phyloP scores from a whole-genome alignment of 108 stramenopile genomes.

The Fragilaria radians region DNA sequence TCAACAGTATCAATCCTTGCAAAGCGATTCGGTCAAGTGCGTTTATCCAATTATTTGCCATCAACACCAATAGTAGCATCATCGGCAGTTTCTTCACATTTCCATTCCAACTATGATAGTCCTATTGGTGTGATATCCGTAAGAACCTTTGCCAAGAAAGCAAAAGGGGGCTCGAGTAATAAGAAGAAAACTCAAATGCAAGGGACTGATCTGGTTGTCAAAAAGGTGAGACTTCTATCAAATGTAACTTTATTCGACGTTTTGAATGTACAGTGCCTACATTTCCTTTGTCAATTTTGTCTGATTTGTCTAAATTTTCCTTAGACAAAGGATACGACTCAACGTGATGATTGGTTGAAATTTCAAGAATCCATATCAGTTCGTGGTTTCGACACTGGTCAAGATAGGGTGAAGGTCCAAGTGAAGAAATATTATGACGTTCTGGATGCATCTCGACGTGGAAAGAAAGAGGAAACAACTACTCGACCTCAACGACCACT shows the following conservation, averaged over 20 bases:
- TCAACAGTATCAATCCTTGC: neutral
- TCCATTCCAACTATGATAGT: neutral
- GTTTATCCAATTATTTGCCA: neutral
- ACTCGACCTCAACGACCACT: slow-evolving; percentile 1
- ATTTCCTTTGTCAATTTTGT: too few species aligned
- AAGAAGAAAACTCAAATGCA: neutral
- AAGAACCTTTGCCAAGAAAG: neutral
- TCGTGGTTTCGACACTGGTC: slow-evolving; percentile 78
- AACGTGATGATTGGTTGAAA: slow-evolving; percentile 78
- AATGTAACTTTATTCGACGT: neutral
- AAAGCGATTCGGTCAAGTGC: neutral
- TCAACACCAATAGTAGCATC: neutral
- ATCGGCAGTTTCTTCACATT: too few species aligned
- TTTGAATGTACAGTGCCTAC: neutral
- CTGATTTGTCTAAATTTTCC: too few species aligned
- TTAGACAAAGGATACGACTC: slow-evolving; percentile 7
- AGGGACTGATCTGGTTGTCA: neutral
- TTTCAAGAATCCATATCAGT: slow-evolving; percentile 80
- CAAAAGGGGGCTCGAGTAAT: neutral
- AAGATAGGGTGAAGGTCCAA: slow-evolving; percentile 31
- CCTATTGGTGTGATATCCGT: neutral
- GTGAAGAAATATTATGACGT: slow-evolving; percentile 6
- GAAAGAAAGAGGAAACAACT: too few species aligned
- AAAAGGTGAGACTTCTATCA: neutral
- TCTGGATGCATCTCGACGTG: neutral